These are phyloP conservation scores for Eucalyptus sp. DNA, from an alignment of 345 rosid genomes.

Conservation along the genomic window DNA sequence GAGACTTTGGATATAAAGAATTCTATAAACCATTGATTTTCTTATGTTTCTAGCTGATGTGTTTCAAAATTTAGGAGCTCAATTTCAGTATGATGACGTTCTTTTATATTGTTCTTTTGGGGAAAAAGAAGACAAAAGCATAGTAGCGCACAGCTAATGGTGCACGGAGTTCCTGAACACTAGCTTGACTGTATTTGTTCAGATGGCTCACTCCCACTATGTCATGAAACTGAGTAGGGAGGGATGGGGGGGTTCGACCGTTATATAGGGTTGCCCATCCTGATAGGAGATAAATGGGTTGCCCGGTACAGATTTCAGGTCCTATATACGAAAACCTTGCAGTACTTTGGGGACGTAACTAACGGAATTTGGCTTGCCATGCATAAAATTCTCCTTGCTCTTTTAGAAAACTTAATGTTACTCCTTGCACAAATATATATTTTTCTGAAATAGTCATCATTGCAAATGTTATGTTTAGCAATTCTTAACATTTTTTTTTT, in stretches of 20 bases:
- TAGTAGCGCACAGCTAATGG: not conserved
- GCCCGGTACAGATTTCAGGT: not conserved
- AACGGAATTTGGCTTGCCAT: not conserved
- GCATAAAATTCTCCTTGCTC: not conserved
- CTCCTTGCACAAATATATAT: not conserved
- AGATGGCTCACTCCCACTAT: not conserved
- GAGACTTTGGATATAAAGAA: not conserved
- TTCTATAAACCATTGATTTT: not conserved
- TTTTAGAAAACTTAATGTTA: not conserved
- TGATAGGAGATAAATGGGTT: not conserved
- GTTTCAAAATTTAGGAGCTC: not conserved
- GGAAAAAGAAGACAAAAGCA: not conserved
- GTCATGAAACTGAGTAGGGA: not conserved
- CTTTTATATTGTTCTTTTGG: not conserved
- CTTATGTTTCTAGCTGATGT: not conserved
- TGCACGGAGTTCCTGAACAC: not conserved
- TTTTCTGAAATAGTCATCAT: not conserved
- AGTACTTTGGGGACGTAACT: not conserved
- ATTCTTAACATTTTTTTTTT: not conserved
- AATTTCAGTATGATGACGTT: not conserved
- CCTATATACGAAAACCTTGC: not conserved
- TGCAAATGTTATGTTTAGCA: not conserved
- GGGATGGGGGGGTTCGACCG: not conserved
- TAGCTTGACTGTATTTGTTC: not conserved
- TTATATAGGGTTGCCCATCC: not conserved